Evolutionary conservation across 768 basidiomycete species (phyloP).

Genomic region (Boletus sensibilis): DNA sequence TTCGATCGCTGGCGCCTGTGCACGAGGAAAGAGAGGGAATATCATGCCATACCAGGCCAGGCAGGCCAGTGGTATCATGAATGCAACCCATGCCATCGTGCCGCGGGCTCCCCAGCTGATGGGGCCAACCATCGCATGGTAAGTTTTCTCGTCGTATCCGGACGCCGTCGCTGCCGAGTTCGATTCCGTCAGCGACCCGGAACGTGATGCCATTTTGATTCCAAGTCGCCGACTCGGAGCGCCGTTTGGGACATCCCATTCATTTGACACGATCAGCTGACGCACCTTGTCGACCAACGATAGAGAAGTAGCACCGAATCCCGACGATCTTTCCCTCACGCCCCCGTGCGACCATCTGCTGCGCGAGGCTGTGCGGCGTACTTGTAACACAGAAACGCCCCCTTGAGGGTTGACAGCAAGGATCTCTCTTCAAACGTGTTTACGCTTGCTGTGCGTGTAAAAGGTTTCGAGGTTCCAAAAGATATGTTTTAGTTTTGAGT

Average conservation of each 20-base stretch:
- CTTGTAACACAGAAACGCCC: slow-evolving; percentile 15
- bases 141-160: neutral
- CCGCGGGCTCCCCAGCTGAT: too few species aligned
- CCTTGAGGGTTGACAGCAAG: slow-evolving; percentile 2
- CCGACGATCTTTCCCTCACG: neutral
- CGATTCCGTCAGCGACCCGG: neutral
- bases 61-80: too few species aligned
- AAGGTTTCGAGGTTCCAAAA: neutral
- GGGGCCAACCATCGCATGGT: neutral
- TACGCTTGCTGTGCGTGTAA: neutral
- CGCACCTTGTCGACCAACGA: neutral
- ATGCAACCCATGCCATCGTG: neutral
- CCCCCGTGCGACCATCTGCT: neutral
- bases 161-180: neutral
- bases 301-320: neutral
- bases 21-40: neutral
- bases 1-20: neutral
- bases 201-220: neutral
- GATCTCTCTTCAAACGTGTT: neutral
- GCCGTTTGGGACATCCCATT: neutral
- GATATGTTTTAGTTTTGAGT: neutral
- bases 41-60: too few species aligned
- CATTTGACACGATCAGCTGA: neutral
- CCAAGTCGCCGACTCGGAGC: neutral
- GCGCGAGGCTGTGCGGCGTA: slow-evolving; percentile 4